Conservation (phyloP, 768 basidiomycete genomes). For the Ramaria rubella region DNA sequence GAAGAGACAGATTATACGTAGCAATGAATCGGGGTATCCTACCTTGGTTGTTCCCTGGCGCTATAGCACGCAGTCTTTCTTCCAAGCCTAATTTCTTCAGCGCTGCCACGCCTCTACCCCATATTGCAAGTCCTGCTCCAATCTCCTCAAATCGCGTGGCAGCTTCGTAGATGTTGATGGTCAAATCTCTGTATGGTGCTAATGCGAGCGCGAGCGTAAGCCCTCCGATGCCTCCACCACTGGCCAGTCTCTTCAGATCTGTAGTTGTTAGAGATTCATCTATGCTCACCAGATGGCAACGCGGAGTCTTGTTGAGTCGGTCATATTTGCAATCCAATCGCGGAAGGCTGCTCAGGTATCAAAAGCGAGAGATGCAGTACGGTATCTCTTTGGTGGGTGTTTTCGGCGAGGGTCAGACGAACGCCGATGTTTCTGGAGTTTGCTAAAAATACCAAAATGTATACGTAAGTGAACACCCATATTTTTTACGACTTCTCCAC, state of each 20-base stretch:
- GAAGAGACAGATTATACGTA: background rate
- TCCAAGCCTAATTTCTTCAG: conserved; percentile 23
- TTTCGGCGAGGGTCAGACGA: no score
- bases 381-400: no score
- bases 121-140: conserved; percentile 36
- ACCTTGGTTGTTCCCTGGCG: conserved; percentile 17
- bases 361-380: no score
- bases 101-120: conserved; percentile 22
- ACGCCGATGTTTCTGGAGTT: no score
- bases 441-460: no score
- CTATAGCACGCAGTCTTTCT: conserved; percentile 17
- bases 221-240: conserved; percentile 27
- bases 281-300: conserved; percentile 49
- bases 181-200: conserved; percentile 19
- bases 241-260: conserved; percentile 9
- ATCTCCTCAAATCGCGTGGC: conserved; percentile 42
- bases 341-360: no score
- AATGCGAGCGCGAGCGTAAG: conserved; percentile 26
- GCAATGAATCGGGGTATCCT: background rate
- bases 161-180: conserved; percentile 27
- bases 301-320: conserved; percentile 37
- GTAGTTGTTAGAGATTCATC: background rate
- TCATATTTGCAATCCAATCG: no score
- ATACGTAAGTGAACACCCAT: no score
- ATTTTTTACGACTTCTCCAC: no score